Evolutionary conservation across 2,329 filamentous ascomycete species (phyloP), one percentile per base, ranked within the genome.

Genomic region (Lachnellula hyalina): DNA sequence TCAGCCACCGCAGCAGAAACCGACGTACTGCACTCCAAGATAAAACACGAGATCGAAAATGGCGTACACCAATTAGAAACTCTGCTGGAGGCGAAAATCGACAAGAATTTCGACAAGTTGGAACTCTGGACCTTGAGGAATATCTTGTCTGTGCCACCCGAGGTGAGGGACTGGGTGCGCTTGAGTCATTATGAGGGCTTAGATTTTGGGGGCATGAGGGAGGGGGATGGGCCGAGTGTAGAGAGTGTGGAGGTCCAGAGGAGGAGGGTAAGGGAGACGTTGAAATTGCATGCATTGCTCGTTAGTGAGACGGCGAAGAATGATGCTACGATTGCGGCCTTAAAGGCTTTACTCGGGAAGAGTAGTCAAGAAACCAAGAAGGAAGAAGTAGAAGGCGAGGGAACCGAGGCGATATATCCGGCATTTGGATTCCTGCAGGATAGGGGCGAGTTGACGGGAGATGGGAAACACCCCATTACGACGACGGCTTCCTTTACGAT

Each of bases 71-170:
- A 91, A 74, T 78, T 94, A 42, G 89, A 94, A 72, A 94, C 89
- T 15, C 77, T 94, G 8, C 79, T 93, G 28, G 90, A 89, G 71
- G 82, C 87, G 45, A 87, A 85, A 65, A 89, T 93, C 61, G 89
- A 94, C 72, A 88, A 86, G 71, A 89, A 89, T 62, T 93, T 93
- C 68, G 89, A 94, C 75, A 85, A 87, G 60, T 87, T 93, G 65
- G 89, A 94, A 75, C 88, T 99, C 54, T 96, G 93, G 74, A 86
- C 90, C 50, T 78, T 99, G 76, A 80, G 90, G 61, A 96, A 96
- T 68, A 88, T 92, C 63, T 73, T 94, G 60, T 86, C 82, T 41
- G 83, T 93, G 40, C 82, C 82, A 48, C 82, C 85, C 28, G 88
- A 93, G 58, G 76, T 86, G 47, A 75, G 88, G 65, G 81, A 83